Conservation (phyloP, 2,329 filamentous ascomycete species). For the Huntiella moniliformis region DNA sequence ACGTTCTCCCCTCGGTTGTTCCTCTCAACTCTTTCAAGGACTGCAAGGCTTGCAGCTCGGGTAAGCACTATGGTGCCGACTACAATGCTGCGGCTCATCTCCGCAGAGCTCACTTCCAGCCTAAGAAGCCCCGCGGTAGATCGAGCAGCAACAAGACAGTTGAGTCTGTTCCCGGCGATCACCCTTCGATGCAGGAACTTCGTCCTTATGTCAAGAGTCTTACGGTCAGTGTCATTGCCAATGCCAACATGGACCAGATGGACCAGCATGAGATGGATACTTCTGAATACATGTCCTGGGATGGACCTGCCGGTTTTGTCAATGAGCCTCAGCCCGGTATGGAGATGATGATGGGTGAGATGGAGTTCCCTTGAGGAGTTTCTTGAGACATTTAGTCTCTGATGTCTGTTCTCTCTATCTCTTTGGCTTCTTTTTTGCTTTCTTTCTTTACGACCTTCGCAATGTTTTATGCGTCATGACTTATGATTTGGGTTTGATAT, state of each 20-base stretch:
- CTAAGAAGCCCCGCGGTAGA: slow-evolving; percentile 27
- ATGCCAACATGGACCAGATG: neutral
- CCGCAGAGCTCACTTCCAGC: slow-evolving; percentile 72
- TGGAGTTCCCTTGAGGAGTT: neutral
- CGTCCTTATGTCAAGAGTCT: slow-evolving; percentile 2
- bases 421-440: neutral
- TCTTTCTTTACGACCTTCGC: slow-evolving; percentile 3
- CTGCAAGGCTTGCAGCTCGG: slow-evolving; percentile 63
- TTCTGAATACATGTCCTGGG: neutral
- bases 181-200: slow-evolving; percentile 8
- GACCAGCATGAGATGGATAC: neutral
- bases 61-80: slow-evolving; percentile 74
- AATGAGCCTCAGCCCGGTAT: neutral
- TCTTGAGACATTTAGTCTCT: slow-evolving; percentile 2
- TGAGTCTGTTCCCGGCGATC: slow-evolving; percentile 1
- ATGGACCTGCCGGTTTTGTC: neutral
- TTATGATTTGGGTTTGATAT: neutral
- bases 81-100: slow-evolving; percentile 92
- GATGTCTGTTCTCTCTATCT: neutral
- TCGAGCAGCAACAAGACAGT: slow-evolving; percentile 16
- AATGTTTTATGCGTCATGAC: slow-evolving; percentile 6
- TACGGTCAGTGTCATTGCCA: slow-evolving; percentile 3
- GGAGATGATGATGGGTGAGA: neutral
- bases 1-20: neutral
- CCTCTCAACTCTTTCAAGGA: slow-evolving; percentile 39